These are phyloP conservation scores for Cantharellus cinnabarinus DNA, from an alignment of 768 basidiomycete genomes.

Conservation along the genomic window DNA sequence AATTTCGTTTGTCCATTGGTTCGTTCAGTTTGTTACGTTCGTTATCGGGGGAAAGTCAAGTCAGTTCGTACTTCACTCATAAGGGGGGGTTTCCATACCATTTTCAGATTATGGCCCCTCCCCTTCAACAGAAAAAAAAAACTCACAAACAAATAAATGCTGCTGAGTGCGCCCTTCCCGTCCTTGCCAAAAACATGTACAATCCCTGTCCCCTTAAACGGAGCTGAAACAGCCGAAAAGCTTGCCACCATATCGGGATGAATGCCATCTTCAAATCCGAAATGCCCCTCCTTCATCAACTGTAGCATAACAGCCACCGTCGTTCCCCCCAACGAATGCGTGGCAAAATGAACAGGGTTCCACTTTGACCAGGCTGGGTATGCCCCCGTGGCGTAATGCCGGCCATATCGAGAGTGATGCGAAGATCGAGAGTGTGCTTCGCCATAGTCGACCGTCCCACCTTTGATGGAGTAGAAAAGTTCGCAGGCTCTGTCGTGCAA, in stretches of 20 bases:
- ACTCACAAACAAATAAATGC: not conserved
- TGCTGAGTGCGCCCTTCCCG: not conserved
- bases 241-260: constrained; percentile 2
- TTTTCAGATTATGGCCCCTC: no score
- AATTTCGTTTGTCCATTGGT: no score
- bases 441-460: constrained; percentile 33
- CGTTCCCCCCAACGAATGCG: not conserved
- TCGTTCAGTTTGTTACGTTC: no score
- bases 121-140: no score
- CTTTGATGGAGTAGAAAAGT: constrained; percentile 25
- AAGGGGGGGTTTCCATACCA: no score
- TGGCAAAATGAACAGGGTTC: not conserved
- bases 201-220: not conserved
- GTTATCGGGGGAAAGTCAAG: no score
- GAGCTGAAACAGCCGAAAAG: not conserved
- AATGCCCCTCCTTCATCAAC: not conserved
- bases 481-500: constrained; percentile 35
- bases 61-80: no score
- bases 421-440: constrained; percentile 21
- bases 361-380: not conserved
- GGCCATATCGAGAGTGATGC: constrained; percentile 13
- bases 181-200: not conserved
- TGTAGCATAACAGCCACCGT: not conserved
- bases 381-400: not conserved
- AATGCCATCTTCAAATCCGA: not conserved